phyloP scores from a whole-genome alignment of 768 basidiomycete genomes.

The Pisolithus marmoratus region DNA sequence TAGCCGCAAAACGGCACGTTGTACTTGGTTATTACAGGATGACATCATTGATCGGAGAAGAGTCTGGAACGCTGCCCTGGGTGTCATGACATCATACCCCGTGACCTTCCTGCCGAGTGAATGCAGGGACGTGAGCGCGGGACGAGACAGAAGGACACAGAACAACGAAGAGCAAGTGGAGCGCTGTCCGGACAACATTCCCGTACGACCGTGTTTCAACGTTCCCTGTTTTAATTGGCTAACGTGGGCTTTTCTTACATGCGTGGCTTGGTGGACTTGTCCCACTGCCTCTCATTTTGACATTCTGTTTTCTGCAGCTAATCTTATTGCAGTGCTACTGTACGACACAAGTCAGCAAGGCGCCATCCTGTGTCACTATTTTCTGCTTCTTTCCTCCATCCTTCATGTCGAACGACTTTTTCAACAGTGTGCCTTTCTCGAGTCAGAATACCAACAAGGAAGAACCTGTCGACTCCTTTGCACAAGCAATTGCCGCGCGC shows the following conservation, averaged over 20 bases:
- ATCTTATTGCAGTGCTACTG: background rate
- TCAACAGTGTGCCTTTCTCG: conserved; percentile 28
- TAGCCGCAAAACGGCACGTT: too few relatives aligned
- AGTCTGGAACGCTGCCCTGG: background rate
- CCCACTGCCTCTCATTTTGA: too few relatives aligned
- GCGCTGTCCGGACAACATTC: background rate
- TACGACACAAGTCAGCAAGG: background rate
- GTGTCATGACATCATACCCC: conserved; percentile 24
- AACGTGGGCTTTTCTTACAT: background rate
- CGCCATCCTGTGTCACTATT: background rate
- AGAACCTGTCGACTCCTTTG: conserved; percentile 40
- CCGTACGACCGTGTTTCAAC: background rate
- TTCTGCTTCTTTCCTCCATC: background rate
- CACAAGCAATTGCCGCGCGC: conserved; percentile 46
- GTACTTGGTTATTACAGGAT: too few relatives aligned
- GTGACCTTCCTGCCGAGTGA: conserved; percentile 11
- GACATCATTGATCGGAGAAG: background rate
- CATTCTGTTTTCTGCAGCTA: background rate
- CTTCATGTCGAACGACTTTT: conserved; percentile 36
- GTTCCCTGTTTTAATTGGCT: background rate
- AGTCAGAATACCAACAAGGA: conserved; percentile 6
- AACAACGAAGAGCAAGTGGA: background rate
- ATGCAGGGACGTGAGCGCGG: background rate
- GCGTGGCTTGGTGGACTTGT: background rate
- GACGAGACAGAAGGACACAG: background rate